Evolutionary conservation across 2,329 filamentous ascomycete species (phyloP).

Genomic region (Aureobasidium sp.): DNA sequence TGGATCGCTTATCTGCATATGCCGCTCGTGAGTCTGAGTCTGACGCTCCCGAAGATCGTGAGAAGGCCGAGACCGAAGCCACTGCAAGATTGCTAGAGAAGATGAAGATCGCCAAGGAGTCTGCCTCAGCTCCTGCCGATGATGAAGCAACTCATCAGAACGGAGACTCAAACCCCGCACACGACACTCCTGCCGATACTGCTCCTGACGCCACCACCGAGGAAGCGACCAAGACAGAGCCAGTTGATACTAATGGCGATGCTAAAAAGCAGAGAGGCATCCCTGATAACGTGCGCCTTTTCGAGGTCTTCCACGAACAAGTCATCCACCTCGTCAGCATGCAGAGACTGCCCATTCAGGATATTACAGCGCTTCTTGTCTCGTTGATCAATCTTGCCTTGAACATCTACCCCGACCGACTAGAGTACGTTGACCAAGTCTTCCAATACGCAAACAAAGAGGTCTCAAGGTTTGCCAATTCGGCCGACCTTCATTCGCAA

Average conservation of each 20-base stretch:
- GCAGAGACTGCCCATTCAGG: conserved; percentile 84
- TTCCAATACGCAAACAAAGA: conserved; percentile 82
- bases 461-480: conserved; percentile 82
- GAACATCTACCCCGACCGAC: conserved; percentile 85
- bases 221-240: conserved; percentile 18
- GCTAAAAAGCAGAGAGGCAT: conserved; percentile 49
- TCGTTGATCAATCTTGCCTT: conserved; percentile 88
- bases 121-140: conserved; percentile 26
- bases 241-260: conserved; percentile 35
- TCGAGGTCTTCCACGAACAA: conserved; percentile 95
- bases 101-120: conserved; percentile 60
- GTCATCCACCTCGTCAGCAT: conserved; percentile 89
- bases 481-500: conserved; percentile 86
- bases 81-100: conserved; percentile 71
- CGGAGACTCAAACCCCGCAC: conserved; percentile 21
- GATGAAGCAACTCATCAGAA: conserved; percentile 24
- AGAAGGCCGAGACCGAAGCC: conserved; percentile 77
- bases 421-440: conserved; percentile 95
- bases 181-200: conserved; percentile 22
- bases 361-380: conserved; percentile 89
- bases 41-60: conserved; percentile 62
- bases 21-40: conserved; percentile 79
- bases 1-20: conserved; percentile 92
- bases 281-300: conserved; percentile 75
- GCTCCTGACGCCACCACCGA: conserved; percentile 28